Base-by-base conservation (phyloP, 2,329 filamentous ascomycete genomes). In the Septoria petroselini region DNA sequence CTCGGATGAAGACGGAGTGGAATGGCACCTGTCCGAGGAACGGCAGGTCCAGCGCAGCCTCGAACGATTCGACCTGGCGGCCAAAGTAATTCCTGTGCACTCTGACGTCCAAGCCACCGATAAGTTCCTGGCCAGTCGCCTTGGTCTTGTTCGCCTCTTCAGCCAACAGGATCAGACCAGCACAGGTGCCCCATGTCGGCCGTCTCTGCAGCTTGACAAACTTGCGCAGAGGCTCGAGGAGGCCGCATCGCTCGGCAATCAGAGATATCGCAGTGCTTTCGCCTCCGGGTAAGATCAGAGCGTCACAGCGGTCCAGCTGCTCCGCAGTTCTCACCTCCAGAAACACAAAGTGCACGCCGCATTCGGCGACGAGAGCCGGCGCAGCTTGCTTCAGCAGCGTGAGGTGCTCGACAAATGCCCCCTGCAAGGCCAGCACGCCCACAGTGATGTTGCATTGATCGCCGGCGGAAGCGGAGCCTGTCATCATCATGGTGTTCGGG, bases 31-130 rank as follows among this genome's bases (percentile, higher is more conserved):
- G 38, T 11, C 65, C 57, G 62, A 95, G 94, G n/a, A 53, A 59
- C 0, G 84, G 82, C 18, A 96, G 73, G 11, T 85, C 71, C 25
- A 96, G 69, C 39, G 82, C 78, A 0, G 85, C 83, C 63, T 93
- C 83, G 69, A 97, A 97, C 65, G 87, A 94, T 71, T 97, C 89
- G 11, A 86, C 85, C 70, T 98, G 93, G 47, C 91, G 81, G 3
- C 93, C 93, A 65, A 96, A 98, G 69, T 96, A 89, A 65, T 97
- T 98, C 39, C 93, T 80, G 65, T 94, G 90, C 25, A 97, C 91
- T 38, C 88, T 79, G 29, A 98, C 91, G 64, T 90, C 85, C 30
- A 98, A 77, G 2, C 93, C 93, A 11, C 93, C 93, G 55, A 98
- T 89, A 46, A 97, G 78, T 52, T 95, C 89, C 69, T 97, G 93